phyloP scores from a whole-genome alignment of 306 rosid genomes.

The Sophora flavescens region DNA sequence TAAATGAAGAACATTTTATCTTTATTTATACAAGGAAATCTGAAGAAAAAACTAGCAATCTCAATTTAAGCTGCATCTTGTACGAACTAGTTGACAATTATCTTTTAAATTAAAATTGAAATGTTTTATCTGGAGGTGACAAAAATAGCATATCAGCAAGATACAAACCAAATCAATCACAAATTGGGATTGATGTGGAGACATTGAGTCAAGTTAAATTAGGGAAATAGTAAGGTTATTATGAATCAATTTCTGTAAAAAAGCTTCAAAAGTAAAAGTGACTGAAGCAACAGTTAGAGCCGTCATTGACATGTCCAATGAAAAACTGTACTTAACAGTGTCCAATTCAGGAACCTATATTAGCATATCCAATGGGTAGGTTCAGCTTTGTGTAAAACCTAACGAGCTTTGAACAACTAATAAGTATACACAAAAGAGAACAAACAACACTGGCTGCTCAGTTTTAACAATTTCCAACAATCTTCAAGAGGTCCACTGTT shows the following conservation, averaged over 20 bases:
- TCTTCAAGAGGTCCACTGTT: conserved; percentile 19
- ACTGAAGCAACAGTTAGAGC: neutral
- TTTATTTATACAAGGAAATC: conserved; percentile 30
- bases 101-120: conserved; percentile 26
- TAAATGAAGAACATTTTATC: conserved; percentile 5
- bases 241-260: conserved; percentile 11
- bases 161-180: conserved; percentile 24
- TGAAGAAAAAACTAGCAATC: conserved; percentile 28
- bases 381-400: neutral
- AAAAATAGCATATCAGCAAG: conserved; percentile 6
- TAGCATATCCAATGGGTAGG: neutral
- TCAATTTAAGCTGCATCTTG: conserved; percentile 1
- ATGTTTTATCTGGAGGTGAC: neutral
- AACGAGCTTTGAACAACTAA: neutral
- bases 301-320: neutral
- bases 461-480: conserved; percentile 25
- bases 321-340: neutral
- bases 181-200: conserved; percentile 15
- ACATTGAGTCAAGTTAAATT: neutral
- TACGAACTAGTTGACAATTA: conserved; percentile 1
- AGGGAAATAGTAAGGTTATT: neutral
- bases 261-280: neutral
- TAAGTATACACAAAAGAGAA: conserved; percentile 19
- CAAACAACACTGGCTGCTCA: conserved; percentile 2
- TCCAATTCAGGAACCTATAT: neutral